Base-by-base conservation (phyloP, 352 stramenopile genomes). In the Aphanomyces astaci region DNA sequence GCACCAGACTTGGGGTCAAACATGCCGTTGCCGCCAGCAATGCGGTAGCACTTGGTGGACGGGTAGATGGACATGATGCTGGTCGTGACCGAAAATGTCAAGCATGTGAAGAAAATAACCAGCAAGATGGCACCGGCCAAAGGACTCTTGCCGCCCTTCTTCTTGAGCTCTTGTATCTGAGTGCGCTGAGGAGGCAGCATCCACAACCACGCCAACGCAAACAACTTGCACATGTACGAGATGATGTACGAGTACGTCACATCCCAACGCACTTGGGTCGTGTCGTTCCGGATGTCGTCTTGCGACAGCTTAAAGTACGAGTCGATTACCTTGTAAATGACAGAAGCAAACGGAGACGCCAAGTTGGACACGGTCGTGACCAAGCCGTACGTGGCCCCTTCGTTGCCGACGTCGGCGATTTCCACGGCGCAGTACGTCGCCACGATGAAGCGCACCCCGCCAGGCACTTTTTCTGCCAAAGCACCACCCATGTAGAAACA, bases 171-270 rank as follows among this genome's bases (percentile, higher is more conserved):
- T n/a, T n/a, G n/a, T n/a, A n/a, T n/a, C n/a, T n/a, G n/a, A n/a
- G n/a, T n/a, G n/a, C n/a, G n/a, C n/a, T n/a, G n/a, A n/a, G n/a
- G n/a, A n/a, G n/a, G n/a, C n/a, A n/a, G n/a, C n/a, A n/a, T n/a
- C n/a, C n/a, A n/a, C n/a, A n/a, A n/a, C n/a, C n/a, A n/a, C n/a
- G n/a, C n/a, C n/a, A n/a, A n/a, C n/a, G n/a, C n/a, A n/a, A n/a
- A n/a, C 24, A 33, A 22, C 51, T 84, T 84, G 70, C 80, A 79
- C 24, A 64, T 60, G 57, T 84, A 84, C 24, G 76, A 78, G 19
- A 86, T 75, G 56, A 83, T 3, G 53, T 83, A 82, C 5, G 77
- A 84, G 63, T 84, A 82, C 15, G 77, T 86, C 52, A 86, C 76
- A 57, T 84, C 73, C 49, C 73, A 71, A 30, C 79, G 79, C 28